Evolutionary conservation across 768 basidiomycete species (phyloP).

Genomic region (Piloderma croceum): DNA sequence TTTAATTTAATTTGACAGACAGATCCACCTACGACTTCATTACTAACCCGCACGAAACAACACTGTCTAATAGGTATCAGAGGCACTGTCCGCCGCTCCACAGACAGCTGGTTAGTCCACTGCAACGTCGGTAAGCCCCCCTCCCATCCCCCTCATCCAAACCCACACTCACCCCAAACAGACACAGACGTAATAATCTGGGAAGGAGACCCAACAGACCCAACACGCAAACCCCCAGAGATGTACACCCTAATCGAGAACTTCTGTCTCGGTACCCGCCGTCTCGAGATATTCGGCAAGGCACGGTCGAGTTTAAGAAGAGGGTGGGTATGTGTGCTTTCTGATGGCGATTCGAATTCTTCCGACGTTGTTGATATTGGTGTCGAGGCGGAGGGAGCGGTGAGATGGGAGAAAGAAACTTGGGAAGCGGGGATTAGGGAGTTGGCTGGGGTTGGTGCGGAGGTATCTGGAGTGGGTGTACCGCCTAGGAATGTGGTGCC

Average conservation of each 20-base stretch:
- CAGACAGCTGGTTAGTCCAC: slow-evolving; percentile 95
- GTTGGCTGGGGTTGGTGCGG: slow-evolving; percentile 40
- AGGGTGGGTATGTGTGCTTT: slow-evolving; percentile 89
- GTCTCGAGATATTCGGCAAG: slow-evolving; percentile 85
- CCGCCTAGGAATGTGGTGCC: slow-evolving; percentile 69
- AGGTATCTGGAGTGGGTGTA: too few relatives aligned
- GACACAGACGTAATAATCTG: slow-evolving; percentile 97
- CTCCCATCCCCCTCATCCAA: slow-evolving; percentile 11
- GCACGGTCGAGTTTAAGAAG: slow-evolving; percentile 61
- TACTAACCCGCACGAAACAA: slow-evolving; percentile 87
- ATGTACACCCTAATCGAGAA: slow-evolving; percentile 96
- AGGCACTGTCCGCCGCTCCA: slow-evolving; percentile 91
- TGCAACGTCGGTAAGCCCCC: slow-evolving; percentile 85
- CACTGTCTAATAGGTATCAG: slow-evolving; percentile 97
- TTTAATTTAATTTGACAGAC: slow-evolving; percentile 40
- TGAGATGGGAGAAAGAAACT: slow-evolving; percentile 52
- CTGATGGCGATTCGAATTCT: slow-evolving; percentile 45
- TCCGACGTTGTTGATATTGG: slow-evolving; percentile 27
- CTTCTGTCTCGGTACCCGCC: slow-evolving; percentile 89
- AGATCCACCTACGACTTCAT: slow-evolving; percentile 78
- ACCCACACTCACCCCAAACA: slow-evolving; percentile 21
- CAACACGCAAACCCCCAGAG: slow-evolving; percentile 86
- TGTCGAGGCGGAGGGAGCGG: slow-evolving; percentile 36
- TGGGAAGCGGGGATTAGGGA: slow-evolving; percentile 64
- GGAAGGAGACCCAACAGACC: slow-evolving; percentile 86